Percentiles rank a stretch among this genome's conserved stretches.
Evolutionary conservation across 257 asterid species (phyloP).

Genomic region (Paraleonurus japonicus): DNA sequence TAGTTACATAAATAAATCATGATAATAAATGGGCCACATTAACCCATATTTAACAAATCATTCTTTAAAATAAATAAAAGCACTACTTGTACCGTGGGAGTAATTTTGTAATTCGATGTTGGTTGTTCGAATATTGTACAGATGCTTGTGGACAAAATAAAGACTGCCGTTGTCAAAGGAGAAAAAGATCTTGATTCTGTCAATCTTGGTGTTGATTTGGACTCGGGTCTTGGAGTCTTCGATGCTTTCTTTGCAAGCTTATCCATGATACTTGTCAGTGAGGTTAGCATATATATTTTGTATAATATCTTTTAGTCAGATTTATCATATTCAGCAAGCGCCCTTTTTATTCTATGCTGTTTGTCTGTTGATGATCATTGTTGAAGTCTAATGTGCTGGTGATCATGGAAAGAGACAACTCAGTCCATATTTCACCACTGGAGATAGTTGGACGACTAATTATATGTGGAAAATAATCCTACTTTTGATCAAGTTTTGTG

Average conservation of each 20-base stretch:
- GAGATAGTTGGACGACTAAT: conserved; percentile 3
- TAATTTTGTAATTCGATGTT: not conserved
- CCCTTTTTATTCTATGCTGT: not conserved
- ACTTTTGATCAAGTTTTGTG: conserved; percentile 13
- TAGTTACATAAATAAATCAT: not conserved
- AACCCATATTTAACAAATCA: not conserved
- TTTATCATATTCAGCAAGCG: not conserved
- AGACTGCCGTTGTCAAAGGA: conserved; percentile 43
- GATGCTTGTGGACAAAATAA: conserved; percentile 66
- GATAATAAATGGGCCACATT: not conserved
- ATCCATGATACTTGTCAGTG: conserved; percentile 91
- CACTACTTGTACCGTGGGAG: not conserved
- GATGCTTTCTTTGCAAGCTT: conserved; percentile 93
- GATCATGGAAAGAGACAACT: not conserved
- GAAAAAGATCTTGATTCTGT: conserved; percentile 43
- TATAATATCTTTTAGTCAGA: not conserved
- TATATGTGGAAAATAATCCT: not conserved
- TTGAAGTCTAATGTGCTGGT: not conserved
- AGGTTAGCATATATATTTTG: conserved; percentile 50
- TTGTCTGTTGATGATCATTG: conserved; percentile 6
- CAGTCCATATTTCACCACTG: conserved; percentile 8
- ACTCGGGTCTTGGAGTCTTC: conserved; percentile 79
- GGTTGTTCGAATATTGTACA: conserved; percentile 26
- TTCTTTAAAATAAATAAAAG: too few species aligned
- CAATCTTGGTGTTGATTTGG: conserved; percentile 48